Percentiles rank a stretch among this genome's conserved stretches.
Evolutionary conservation across 306 rosid genomes (phyloP).

Genomic region (Prunus mira): DNA sequence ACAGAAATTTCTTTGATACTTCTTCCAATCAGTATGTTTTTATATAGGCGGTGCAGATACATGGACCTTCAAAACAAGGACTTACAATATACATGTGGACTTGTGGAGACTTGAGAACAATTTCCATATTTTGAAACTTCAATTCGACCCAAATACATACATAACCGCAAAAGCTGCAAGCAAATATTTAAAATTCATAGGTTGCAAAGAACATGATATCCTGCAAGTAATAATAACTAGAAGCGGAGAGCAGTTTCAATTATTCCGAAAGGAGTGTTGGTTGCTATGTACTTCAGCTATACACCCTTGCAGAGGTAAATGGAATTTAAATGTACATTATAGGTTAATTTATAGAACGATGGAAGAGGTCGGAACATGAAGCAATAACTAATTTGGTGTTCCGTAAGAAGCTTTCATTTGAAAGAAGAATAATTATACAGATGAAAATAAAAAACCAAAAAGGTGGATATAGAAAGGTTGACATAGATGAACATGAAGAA

Average conservation of each 20-base stretch:
- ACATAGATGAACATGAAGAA: conserved; percentile 37
- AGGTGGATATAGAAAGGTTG: not conserved
- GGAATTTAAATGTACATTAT: not conserved
- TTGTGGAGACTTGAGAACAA: no score
- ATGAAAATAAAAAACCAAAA: not conserved
- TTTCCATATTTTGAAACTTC: no score
- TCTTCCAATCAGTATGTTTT: no score
- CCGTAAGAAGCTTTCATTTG: not conserved
- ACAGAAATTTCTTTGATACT: no score
- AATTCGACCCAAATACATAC: no score
- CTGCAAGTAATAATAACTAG: not conserved
- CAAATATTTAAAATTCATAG: no score
- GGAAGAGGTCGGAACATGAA: not conserved
- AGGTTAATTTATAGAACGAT: not conserved
- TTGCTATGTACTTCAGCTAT: not conserved
- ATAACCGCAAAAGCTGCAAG: no score
- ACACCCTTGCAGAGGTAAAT: not conserved
- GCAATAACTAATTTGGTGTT: not conserved
- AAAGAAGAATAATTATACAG: not conserved
- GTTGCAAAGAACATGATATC: not conserved
- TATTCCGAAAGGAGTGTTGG: not conserved
- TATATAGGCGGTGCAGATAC: no score
- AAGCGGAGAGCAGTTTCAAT: not conserved
- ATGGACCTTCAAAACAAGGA: no score
- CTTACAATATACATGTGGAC: no score